A percentile compares a stretch with the other conserved stretches of the same genome.
Conservation (phyloP, 140 eudicot species). For the Senecio squalidus region DNA sequence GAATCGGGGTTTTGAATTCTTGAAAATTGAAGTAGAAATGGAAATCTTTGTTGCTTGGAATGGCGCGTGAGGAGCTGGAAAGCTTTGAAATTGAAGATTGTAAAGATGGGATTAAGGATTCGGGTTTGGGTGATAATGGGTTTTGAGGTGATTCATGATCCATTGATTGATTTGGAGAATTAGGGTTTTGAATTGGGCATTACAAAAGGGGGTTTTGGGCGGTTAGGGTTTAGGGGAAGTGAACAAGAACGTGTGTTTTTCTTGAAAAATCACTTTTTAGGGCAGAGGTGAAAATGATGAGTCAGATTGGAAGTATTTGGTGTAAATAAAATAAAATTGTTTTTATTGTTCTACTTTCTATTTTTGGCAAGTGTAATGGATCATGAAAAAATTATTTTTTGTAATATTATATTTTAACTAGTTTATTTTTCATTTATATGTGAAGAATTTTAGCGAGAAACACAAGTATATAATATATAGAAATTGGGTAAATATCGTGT, state of each 20-base stretch:
- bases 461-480: no score
- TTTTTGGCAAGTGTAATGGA: neutral
- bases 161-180: neutral
- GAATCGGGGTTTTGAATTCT: slow-evolving; percentile 60
- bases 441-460: no score
- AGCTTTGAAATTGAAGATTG: slow-evolving; percentile 52
- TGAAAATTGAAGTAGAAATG: slow-evolving; percentile 73
- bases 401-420: neutral
- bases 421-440: no score
- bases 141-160: no score
- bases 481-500: no score
- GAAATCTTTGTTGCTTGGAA: slow-evolving; percentile 67
- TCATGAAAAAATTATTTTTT: neutral
- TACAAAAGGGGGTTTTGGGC: slow-evolving; percentile 15
- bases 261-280: slow-evolving; percentile 9
- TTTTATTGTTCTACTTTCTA: neutral
- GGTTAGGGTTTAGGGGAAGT: slow-evolving; percentile 28
- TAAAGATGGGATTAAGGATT: slow-evolving; percentile 32
- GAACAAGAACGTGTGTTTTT: slow-evolving; percentile 23
- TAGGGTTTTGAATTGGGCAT: slow-evolving; percentile 7
- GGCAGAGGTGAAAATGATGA: neutral
- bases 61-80: slow-evolving; percentile 61
- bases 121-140: slow-evolving; percentile 22
- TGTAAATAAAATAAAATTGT: no score
- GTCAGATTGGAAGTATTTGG: neutral